Percentiles rank a stretch among this genome's conserved stretches.
These are phyloP conservation scores for Penicillium dipodomyicola DNA, from an alignment of 495 filamentous ascomycete species.

Conservation along the genomic window DNA sequence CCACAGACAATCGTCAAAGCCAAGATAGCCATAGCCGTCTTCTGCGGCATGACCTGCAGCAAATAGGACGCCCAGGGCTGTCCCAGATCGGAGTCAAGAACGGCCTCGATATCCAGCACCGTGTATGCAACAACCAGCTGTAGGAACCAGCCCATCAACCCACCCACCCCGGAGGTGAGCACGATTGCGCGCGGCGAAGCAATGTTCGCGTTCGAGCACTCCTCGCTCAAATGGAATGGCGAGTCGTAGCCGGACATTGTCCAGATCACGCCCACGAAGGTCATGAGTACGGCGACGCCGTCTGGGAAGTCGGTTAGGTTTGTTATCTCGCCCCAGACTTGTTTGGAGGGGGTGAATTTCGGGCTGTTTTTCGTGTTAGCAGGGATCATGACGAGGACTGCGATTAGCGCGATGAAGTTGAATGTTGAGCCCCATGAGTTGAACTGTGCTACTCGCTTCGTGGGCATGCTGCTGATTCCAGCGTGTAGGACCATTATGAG, in stretches of 20 bases:
- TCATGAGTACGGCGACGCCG: constrained; percentile 72
- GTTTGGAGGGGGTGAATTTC: constrained; percentile 59
- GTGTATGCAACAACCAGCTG: constrained; percentile 82
- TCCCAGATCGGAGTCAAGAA: constrained; percentile 62
- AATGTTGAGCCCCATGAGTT: constrained; percentile 73
- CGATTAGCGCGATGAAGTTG: constrained; percentile 67
- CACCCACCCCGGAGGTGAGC: constrained; percentile 65
- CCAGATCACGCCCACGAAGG: constrained; percentile 66
- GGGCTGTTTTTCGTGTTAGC: constrained; percentile 56
- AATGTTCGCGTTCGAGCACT: constrained; percentile 74
- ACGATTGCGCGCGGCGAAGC: constrained; percentile 77
- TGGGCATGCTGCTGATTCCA: constrained; percentile 71
- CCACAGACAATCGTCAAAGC: constrained; percentile 71
- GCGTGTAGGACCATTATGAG: constrained; percentile 70
- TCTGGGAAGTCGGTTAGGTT: constrained; percentile 69
- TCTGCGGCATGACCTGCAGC: constrained; percentile 65
- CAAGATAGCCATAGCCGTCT: constrained; percentile 64
- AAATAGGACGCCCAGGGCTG: constrained; percentile 78
- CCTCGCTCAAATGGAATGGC: constrained; percentile 73
- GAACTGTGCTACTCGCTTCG: constrained; percentile 69
- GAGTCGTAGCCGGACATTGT: constrained; percentile 70
- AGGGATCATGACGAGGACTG: constrained; percentile 70
- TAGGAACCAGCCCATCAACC: constrained; percentile 70
- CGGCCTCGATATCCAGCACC: constrained; percentile 61
- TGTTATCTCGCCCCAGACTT: constrained; percentile 71